A percentile compares a stretch with the other conserved stretches of the same genome.
These are phyloP conservation scores for Yarrowia hollandica DNA, from an alignment of 805 yeast species.

Conservation along the genomic window DNA sequence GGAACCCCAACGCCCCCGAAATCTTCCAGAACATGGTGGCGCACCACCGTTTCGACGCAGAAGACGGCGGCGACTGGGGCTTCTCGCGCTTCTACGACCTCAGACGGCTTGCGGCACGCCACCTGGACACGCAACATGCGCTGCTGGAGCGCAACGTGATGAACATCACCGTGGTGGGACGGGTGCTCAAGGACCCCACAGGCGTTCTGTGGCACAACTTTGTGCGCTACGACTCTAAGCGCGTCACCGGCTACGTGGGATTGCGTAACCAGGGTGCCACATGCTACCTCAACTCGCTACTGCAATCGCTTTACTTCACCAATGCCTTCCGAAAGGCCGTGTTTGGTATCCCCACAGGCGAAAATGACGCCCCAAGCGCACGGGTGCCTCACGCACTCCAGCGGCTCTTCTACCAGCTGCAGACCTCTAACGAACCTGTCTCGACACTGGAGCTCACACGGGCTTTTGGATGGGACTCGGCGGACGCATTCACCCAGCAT, in stretches of 20 bases:
- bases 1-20: constrained; percentile 73
- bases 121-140: constrained; percentile 44
- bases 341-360: constrained; percentile 78
- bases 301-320: constrained; percentile 89
- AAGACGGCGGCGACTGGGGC: constrained; percentile 92
- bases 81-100: constrained; percentile 73
- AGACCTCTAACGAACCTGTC: constrained; percentile 70
- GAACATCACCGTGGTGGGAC: constrained; percentile 73
- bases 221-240: constrained; percentile 73
- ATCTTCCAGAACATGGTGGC: constrained; percentile 63
- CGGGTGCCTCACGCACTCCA: constrained; percentile 85
- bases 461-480: constrained; percentile 96
- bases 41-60: constrained; percentile 68
- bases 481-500: constrained; percentile 95
- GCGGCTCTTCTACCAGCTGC: constrained; percentile 77
- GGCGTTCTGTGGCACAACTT: constrained; percentile 95
- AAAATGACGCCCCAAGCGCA: constrained; percentile 51
- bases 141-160: constrained; percentile 55
- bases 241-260: constrained; percentile 88
- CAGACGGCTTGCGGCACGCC: constrained; percentile 46
- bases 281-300: constrained; percentile 87
- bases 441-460: constrained; percentile 84
- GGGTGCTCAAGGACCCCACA: constrained; percentile 82
- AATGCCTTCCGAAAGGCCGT: constrained; percentile 79
- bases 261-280: constrained; percentile 97